phyloP scores from a whole-genome alignment of 2,329 filamentous ascomycete genomes.

The Cladophialophora yegresii region DNA sequence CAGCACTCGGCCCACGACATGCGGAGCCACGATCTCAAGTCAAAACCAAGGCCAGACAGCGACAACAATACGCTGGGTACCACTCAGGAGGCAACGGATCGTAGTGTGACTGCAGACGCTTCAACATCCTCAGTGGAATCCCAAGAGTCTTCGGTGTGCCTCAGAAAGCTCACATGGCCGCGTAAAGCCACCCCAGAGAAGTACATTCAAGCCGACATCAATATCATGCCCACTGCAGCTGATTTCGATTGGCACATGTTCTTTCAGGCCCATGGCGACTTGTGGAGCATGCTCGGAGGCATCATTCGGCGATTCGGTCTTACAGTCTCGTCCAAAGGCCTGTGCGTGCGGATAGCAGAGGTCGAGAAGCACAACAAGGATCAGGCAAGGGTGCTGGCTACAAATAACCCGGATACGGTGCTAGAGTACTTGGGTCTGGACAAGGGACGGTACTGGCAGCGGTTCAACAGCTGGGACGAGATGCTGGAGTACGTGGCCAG shows the following conservation, averaged over 20 bases:
- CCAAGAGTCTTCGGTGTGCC: background rate
- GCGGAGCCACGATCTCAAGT: background rate
- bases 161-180: background rate
- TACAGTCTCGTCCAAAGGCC: conserved; percentile 62
- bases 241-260: conserved; percentile 66
- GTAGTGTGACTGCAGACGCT: background rate
- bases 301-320: conserved; percentile 67
- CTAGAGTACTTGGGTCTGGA: conserved; percentile 57
- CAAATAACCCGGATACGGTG: conserved; percentile 56
- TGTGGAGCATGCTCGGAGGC: conserved; percentile 66
- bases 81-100: background rate
- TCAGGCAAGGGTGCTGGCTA: conserved; percentile 59
- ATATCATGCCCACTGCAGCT: conserved; percentile 51
- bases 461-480: conserved; percentile 50
- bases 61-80: background rate
- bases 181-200: background rate
- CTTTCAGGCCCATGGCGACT: conserved; percentile 70
- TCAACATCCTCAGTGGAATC: background rate
- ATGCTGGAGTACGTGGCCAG: conserved; percentile 30
- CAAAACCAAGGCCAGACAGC: background rate
- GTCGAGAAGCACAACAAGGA: conserved; percentile 22
- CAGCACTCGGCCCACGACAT: background rate
- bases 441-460: conserved; percentile 51
- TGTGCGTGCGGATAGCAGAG: conserved; percentile 68
- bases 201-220: conserved; percentile 70